Evolutionary conservation across 176 grass and related monocot genomes (phyloP).

Genomic region (Elymus sibiricus): DNA sequence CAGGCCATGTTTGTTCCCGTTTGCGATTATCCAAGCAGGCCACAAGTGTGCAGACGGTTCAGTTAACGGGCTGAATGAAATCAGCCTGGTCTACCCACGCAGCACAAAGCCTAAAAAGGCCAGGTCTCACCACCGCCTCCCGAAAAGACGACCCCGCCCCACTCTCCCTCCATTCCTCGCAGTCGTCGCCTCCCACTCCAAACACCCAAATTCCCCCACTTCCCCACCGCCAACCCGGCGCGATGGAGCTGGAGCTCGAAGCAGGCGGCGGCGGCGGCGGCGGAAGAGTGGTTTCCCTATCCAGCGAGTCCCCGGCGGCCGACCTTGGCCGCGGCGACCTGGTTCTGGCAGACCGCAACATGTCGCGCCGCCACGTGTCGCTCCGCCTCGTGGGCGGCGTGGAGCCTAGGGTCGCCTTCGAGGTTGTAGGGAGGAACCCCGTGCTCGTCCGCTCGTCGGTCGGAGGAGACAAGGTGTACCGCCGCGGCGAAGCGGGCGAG

Average conservation of each 20-base stretch:
- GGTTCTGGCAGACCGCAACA: slow-evolving; percentile 15
- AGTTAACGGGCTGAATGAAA: too few relatives aligned
- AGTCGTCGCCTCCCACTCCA: not conserved
- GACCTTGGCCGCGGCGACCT: slow-evolving; percentile 34
- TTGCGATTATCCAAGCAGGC: too few relatives aligned
- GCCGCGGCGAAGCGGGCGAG: slow-evolving; percentile 54
- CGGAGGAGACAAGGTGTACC: slow-evolving; percentile 23
- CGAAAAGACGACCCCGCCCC: not conserved
- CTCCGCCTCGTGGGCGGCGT: slow-evolving; percentile 27
- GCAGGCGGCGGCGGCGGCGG: not conserved
- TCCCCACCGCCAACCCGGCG: not conserved
- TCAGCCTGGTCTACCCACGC: not conserved
- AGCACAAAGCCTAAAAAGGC: not conserved
- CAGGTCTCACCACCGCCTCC: not conserved
- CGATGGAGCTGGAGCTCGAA: slow-evolving; percentile 41
- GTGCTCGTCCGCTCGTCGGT: slow-evolving; percentile 34
- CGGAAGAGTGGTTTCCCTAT: slow-evolving; percentile 7
- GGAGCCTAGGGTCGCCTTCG: slow-evolving; percentile 36
- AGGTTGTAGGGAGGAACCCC: slow-evolving; percentile 75
- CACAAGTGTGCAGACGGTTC: too few relatives aligned
- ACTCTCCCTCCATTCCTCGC: not conserved
- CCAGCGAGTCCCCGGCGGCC: not conserved
- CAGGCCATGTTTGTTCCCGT: too few relatives aligned
- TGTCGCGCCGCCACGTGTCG: slow-evolving; percentile 68
- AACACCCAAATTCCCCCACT: not conserved